These are phyloP conservation scores for Termitomyces bulborhizus DNA, from an alignment of 768 basidiomycete species.

Conservation along the genomic window DNA sequence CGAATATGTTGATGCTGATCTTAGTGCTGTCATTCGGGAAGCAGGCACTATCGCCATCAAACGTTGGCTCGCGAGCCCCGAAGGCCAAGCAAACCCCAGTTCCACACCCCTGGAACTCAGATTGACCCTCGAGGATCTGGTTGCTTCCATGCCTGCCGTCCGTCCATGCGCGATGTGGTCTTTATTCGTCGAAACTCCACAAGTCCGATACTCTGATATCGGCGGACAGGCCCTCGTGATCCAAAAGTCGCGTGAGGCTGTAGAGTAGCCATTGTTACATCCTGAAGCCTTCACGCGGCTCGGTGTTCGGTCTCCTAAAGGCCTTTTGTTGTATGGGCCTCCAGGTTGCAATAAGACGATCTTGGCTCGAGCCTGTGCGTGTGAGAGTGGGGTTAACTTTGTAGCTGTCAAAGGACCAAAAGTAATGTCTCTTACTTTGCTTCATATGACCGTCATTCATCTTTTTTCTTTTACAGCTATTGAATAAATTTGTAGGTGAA, in stretches of 20 bases:
- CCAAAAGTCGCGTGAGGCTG: slow-evolving; percentile 80
- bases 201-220: slow-evolving; percentile 80
- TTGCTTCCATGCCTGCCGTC: slow-evolving; percentile 65
- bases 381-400: slow-evolving; percentile 93
- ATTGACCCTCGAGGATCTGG: slow-evolving; percentile 58
- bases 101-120: slow-evolving; percentile 21
- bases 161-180: slow-evolving; percentile 94
- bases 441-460: not conserved
- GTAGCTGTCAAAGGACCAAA: slow-evolving; percentile 97
- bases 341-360: slow-evolving; percentile 98
- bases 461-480: slow-evolving; percentile 45
- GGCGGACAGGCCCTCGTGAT: slow-evolving; percentile 83
- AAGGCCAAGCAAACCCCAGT: slow-evolving; percentile 11
- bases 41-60: slow-evolving; percentile 92
- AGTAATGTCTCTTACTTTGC: slow-evolving; percentile 33
- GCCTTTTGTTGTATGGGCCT: slow-evolving; percentile 89
- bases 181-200: slow-evolving; percentile 81
- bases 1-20: slow-evolving; percentile 96
- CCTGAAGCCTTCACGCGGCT: slow-evolving; percentile 82
- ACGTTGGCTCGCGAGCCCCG: slow-evolving; percentile 47
- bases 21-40: slow-evolving; percentile 87
- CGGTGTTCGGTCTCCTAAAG: slow-evolving; percentile 84
- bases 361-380: slow-evolving; percentile 86
- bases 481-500: slow-evolving; percentile 97
- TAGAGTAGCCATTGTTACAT: slow-evolving; percentile 93